Conservation (phyloP, 192 early-diverging fungal species). For the Entomortierella lignicola region DNA sequence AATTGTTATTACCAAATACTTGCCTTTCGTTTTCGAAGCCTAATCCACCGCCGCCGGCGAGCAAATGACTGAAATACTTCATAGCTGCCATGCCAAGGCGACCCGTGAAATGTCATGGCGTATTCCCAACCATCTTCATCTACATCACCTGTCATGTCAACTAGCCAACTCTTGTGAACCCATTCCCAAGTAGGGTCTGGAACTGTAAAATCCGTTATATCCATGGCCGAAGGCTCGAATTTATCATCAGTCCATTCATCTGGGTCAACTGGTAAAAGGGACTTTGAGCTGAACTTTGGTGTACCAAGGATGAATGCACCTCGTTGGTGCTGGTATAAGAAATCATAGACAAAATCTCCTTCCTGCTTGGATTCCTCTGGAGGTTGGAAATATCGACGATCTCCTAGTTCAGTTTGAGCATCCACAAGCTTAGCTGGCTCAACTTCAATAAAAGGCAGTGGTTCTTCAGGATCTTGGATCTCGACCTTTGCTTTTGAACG, state of each 20-base stretch:
- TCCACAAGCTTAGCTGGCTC: conserved; percentile 22
- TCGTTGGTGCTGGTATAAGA: conserved; percentile 48
- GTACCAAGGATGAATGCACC: conserved; percentile 50
- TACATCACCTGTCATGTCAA: conserved; percentile 71
- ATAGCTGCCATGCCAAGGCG: conserved; percentile 67
- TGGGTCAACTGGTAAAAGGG: conserved; percentile 65
- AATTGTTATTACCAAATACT: too few species aligned
- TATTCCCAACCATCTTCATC: conserved; percentile 72
- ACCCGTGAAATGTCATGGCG: conserved; percentile 62
- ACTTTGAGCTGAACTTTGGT: conserved; percentile 65
- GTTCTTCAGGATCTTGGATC: neutral
- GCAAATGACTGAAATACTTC: conserved; percentile 64
- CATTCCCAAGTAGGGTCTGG: conserved; percentile 71
- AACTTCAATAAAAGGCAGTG: conserved; percentile 12
- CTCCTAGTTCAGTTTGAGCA: conserved; percentile 15
- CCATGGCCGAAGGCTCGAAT: conserved; percentile 54
- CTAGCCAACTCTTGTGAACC: conserved; percentile 67
- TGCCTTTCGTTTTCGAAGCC: conserved; percentile 57
- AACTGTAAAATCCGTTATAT: conserved; percentile 57
- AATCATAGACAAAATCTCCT: conserved; percentile 48
- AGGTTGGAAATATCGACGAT: conserved; percentile 32
- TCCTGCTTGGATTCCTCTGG: conserved; percentile 20
- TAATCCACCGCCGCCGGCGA: conserved; percentile 64
- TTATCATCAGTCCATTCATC: conserved; percentile 61
- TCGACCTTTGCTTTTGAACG: neutral